Conservation (phyloP, 169 alveolate species). For the Perkinsus marinus region DNA sequence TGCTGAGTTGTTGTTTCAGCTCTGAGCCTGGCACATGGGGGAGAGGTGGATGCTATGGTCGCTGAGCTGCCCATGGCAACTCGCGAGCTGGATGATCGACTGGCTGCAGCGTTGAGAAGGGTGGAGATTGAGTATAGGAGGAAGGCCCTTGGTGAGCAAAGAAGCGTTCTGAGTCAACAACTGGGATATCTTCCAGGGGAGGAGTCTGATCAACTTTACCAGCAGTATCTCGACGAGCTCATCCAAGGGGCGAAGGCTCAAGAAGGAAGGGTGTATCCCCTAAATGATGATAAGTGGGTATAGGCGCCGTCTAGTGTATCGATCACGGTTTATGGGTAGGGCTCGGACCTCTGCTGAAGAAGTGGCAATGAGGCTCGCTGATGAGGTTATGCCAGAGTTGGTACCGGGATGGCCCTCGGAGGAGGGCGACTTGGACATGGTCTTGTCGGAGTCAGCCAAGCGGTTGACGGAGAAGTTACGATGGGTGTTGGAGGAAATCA, state of each 20-base stretch:
- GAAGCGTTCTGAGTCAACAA: background rate
- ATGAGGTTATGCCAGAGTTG: background rate
- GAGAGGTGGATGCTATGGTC: background rate
- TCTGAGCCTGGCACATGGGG: background rate
- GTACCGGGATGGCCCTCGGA: background rate
- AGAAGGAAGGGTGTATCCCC: background rate
- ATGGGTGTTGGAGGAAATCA: background rate
- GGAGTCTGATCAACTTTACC: background rate
- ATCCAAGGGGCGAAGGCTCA: background rate
- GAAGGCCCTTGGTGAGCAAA: background rate
- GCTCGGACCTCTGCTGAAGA: background rate
- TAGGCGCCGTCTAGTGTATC: background rate
- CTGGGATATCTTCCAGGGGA: background rate
- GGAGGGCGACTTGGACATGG: background rate
- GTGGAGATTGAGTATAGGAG: background rate
- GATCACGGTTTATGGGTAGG: background rate
- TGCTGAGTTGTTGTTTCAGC: background rate
- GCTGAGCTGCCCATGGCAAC: background rate
- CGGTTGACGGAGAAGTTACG: background rate
- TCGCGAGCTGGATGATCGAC: background rate
- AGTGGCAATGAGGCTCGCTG: background rate
- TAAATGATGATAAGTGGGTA: background rate
- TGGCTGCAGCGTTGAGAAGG: background rate
- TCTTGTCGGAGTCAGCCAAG: background rate
- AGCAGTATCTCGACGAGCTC: background rate